Evolutionary conservation across 176 grass and related monocot genomes (phyloP), one percentile per base, ranked within the genome.

Genomic region (Saccharum spontaneum): DNA sequence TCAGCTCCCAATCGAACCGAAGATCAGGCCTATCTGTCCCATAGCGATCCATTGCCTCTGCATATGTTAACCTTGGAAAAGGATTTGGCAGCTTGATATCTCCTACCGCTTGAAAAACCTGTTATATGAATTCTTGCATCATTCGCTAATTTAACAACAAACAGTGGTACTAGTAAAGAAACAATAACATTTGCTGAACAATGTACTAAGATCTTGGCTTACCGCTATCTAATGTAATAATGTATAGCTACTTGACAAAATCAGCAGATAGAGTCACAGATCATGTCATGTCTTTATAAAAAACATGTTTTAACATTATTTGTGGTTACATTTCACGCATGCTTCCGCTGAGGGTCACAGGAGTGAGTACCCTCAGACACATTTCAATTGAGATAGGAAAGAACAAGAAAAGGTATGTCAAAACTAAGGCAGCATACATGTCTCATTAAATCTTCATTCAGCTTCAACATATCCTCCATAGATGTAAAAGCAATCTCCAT

Each of bases 391-490:
- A 79, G 4, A 31, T 0, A 34, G 52, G 17, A 55, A 64, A 44
- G 30, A 67, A 20, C 50, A 26, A 43, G 6, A 85, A 87, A 59
- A 2, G 6, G 1, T 36, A 33, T 23, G 38, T 74, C 31, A 55
- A 82, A 84, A 90, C 52, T 28, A 28, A 28, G 28, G 28, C 15
- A 69, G 81, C 80, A 82, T 84, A 99, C 97, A 94, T 92, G 90
- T 96, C 90, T 94, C 75, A 99, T 95, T 39, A 99, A 85, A 83
- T 99, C 91, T 82, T 99, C 97, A 65, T 99, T 96, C 79, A 99
- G 87, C 65, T 81, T 95, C 90, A 99, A 80, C 93, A 96, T 96
- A 82, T 92, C 93, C 59, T 98, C 97, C 86, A 96, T 85, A 75
- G 97, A 89, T 76, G 92, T 92, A 82, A 95, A 98, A 83, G 93